phyloP scores from a whole-genome alignment of 2,329 filamentous ascomycete species.

The Cladophialophora bantiana region DNA sequence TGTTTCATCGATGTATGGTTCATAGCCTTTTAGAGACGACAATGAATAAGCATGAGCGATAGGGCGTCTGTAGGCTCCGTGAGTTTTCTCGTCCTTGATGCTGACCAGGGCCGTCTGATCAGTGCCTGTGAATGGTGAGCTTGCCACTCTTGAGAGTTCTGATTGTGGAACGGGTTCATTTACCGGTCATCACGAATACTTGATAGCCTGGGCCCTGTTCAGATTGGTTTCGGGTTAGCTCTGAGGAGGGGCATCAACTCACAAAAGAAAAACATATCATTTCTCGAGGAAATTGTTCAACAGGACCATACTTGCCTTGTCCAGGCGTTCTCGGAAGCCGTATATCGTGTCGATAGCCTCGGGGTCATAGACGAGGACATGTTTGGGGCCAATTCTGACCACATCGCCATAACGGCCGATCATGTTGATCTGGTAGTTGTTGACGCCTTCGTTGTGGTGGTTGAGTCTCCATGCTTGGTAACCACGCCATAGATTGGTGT shows the following conservation, averaged over 20 bases:
- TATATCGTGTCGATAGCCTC: conserved; percentile 18
- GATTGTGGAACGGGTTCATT: no score
- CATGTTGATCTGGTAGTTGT: conserved; percentile 23
- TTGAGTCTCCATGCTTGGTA: conserved; percentile 18
- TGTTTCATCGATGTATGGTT: conserved; percentile 18
- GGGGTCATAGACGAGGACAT: conserved; percentile 20
- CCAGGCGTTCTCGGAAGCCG: conserved; percentile 16
- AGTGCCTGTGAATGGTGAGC: conserved; percentile 10
- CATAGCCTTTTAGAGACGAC: conserved; percentile 16
- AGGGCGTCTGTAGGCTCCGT: conserved; percentile 16
- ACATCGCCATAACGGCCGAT: conserved; percentile 16
- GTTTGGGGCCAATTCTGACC: conserved; percentile 15
- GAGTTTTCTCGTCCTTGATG: conserved; percentile 20
- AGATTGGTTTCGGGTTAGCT: conserved; percentile 3
- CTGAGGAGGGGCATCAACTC: neutral
- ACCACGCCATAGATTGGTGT: conserved; percentile 17
- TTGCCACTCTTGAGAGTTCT: neutral
- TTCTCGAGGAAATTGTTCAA: neutral
- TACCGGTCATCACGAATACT: conserved; percentile 19
- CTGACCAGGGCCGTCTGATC: conserved; percentile 21
- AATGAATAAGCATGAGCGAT: conserved; percentile 15
- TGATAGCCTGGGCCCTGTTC: conserved; percentile 12
- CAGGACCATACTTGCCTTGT: conserved; percentile 8
- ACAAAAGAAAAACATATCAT: neutral
- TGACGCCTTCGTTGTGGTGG: conserved; percentile 17